Conservation (phyloP, 1,139 yeast species). For the Candida buenavistaensis region DNA sequence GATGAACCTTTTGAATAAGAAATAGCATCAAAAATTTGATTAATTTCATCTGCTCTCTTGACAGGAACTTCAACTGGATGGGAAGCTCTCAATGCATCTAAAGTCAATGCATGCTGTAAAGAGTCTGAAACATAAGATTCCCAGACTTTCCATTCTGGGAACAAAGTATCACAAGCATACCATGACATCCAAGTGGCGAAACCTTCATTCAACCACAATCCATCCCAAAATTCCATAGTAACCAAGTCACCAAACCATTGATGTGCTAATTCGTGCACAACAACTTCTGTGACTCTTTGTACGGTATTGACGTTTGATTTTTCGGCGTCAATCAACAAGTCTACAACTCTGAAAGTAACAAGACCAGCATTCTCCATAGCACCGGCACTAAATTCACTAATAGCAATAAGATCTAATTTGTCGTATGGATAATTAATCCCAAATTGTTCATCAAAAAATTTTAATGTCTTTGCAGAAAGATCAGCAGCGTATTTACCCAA, state of each 20-base stretch:
- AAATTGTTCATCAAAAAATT: slow-evolving; percentile 50
- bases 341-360: slow-evolving; percentile 55
- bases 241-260: slow-evolving; percentile 67
- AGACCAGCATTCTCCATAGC: slow-evolving; percentile 68
- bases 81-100: slow-evolving; percentile 54
- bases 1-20: slow-evolving; percentile 86
- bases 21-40: slow-evolving; percentile 58
- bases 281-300: slow-evolving; percentile 58
- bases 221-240: slow-evolving; percentile 68
- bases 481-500: slow-evolving; percentile 52
- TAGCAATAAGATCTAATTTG: slow-evolving; percentile 57
- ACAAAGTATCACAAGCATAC: slow-evolving; percentile 50
- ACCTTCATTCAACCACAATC: slow-evolving; percentile 63
- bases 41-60: slow-evolving; percentile 53
- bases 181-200: slow-evolving; percentile 63
- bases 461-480: slow-evolving; percentile 52
- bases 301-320: slow-evolving; percentile 45
- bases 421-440: slow-evolving; percentile 62
- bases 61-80: slow-evolving; percentile 63
- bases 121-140: slow-evolving; percentile 52
- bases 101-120: slow-evolving; percentile 50
- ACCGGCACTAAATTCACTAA: slow-evolving; percentile 58
- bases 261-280: slow-evolving; percentile 64
- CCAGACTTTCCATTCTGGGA: slow-evolving; percentile 62
- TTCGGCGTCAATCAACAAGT: slow-evolving; percentile 48